Percentiles rank a stretch among this genome's conserved stretches.
Evolutionary conservation across 202 grass and related monocot genomes (phyloP).

Genomic region (Tripidium arundinaceum): DNA sequence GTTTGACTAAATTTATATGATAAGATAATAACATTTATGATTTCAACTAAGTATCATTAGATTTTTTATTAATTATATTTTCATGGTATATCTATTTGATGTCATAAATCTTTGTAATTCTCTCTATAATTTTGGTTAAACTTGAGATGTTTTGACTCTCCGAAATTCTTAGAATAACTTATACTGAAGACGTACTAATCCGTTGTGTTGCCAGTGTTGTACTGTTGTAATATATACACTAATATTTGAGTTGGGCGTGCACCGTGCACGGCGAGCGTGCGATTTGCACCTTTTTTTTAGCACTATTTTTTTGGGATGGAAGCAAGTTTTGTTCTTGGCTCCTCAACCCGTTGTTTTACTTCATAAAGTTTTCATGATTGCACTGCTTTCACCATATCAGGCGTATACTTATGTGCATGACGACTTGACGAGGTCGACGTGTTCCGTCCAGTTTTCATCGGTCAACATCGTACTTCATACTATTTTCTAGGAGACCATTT

Average conservation of each 20-base stretch:
- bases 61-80: too few species aligned
- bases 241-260: background rate
- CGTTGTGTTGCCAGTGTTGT: background rate
- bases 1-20: too few species aligned
- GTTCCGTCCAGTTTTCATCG: background rate
- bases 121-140: too few species aligned
- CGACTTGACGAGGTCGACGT: background rate
- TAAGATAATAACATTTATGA: too few species aligned
- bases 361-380: background rate
- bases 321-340: background rate
- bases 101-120: too few species aligned
- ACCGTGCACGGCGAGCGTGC: background rate
- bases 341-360: background rate
- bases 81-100: too few species aligned
- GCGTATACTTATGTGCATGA: background rate
- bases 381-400: background rate
- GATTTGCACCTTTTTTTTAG: background rate
- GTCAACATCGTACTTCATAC: background rate
- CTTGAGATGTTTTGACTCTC: too few species aligned
- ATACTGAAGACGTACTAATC: slow-evolving; percentile 4
- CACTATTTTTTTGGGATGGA: background rate
- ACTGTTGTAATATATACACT: background rate
- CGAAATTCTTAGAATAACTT: too few species aligned
- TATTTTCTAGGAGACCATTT: background rate
- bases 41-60: too few species aligned